Conservation (phyloP, 225 moss, liverwort and hornwort genomes). For the Straminergon stramineum region DNA sequence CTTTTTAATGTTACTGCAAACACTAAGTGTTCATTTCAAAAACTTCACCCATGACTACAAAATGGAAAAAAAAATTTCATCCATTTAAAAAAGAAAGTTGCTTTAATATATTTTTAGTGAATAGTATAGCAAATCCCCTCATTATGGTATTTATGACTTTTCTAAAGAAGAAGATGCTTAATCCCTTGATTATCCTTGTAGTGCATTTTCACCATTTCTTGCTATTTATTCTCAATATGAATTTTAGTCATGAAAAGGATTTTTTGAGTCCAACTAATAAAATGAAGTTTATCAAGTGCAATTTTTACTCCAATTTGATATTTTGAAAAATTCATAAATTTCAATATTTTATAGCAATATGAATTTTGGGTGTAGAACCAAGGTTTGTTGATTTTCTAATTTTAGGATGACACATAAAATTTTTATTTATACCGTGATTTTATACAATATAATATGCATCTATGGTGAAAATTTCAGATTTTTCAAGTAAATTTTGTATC, state of each 20-base stretch:
- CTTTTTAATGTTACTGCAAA: accelerated
- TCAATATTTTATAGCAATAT: not conserved
- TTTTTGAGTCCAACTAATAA: not conserved
- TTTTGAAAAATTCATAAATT: not conserved
- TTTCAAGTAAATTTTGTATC: not conserved
- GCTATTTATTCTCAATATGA: not conserved
- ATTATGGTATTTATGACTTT: not conserved
- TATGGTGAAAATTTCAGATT: not conserved
- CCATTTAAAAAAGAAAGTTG: not conserved
- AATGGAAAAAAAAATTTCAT: too few relatives aligned
- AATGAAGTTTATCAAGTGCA: accelerated
- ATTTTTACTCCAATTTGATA: accelerated
- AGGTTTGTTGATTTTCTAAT: not conserved
- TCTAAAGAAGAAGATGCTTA: not conserved
- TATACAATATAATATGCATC: not conserved
- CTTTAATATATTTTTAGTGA: not conserved
- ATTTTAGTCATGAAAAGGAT: not conserved
- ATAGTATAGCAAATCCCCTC: not conserved
- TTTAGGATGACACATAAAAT: too few relatives aligned
- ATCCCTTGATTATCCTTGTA: accelerated
- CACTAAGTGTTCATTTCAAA: too few relatives aligned
- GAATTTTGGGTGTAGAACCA: not conserved
- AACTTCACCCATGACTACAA: too few relatives aligned
- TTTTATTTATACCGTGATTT: too few relatives aligned
- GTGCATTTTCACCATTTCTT: not conserved